Conservation (phyloP, 164 flowering plant species). For the Malania oleifera region DNA sequence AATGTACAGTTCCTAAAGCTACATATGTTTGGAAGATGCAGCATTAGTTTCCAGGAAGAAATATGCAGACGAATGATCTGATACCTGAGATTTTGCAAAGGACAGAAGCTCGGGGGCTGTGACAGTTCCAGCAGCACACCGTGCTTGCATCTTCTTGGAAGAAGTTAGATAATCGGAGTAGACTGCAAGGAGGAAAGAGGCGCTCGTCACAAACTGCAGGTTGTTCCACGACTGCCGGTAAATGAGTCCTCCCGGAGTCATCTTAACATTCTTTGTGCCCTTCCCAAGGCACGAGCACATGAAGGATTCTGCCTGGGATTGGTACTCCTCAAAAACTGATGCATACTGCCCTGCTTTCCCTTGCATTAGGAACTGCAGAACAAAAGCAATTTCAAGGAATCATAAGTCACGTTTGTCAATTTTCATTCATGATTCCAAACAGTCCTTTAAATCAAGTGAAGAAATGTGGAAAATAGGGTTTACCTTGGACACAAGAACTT, state of each 20-base stretch:
- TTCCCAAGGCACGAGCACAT: constrained; percentile 85
- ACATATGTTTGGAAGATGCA: background rate
- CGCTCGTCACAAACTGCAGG: constrained; percentile 84
- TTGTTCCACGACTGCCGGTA: constrained; percentile 94
- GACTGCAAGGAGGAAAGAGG: constrained; percentile 71
- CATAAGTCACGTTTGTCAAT: background rate
- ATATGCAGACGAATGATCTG: background rate
- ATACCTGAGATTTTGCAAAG: constrained; percentile 81
- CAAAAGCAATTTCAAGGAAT: background rate
- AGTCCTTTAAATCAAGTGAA: too few relatives aligned
- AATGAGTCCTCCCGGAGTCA: constrained; percentile 85
- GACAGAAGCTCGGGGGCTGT: constrained; percentile 55
- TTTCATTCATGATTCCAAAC: too few relatives aligned
- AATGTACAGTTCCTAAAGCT: too few relatives aligned
- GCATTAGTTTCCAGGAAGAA: background rate
- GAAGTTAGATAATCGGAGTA: constrained; percentile 82
- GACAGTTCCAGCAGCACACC: constrained; percentile 53
- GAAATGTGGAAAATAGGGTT: background rate
- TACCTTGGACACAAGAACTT: constrained; percentile 89
- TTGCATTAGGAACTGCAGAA: constrained; percentile 71
- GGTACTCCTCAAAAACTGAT: constrained; percentile 49
- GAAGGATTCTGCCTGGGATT: constrained; percentile 76
- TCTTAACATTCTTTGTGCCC: constrained; percentile 58
- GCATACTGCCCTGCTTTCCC: constrained; percentile 59
- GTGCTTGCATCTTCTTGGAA: constrained; percentile 35